Evolutionary conservation across 148 eudicot species (phyloP).

Genomic region (Vaccinium vitisidaea): DNA sequence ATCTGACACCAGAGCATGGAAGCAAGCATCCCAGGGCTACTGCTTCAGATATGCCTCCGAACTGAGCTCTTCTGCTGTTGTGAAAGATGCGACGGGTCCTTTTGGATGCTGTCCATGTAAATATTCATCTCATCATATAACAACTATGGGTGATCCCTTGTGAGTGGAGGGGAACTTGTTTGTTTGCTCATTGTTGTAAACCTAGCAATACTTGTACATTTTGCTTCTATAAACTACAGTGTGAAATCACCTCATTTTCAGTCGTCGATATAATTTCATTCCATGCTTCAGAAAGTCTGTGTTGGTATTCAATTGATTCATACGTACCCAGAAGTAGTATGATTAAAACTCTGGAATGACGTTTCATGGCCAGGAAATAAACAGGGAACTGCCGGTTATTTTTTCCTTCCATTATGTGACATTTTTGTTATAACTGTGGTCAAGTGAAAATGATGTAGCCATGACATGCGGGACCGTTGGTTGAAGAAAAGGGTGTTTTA

Average conservation of each 20-base stretch:
- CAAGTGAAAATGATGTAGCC: neutral
- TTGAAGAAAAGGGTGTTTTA: neutral
- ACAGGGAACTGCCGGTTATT: neutral
- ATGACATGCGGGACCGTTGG: neutral
- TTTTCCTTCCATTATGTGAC: neutral
- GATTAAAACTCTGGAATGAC: neutral
- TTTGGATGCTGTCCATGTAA: neutral
- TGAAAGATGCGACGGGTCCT: neutral
- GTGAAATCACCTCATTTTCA: neutral
- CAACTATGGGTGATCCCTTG: neutral
- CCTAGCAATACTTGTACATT: slow-evolving; percentile 9
- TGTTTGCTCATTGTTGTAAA: slow-evolving; percentile 11
- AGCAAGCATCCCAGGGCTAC: slow-evolving; percentile 63
- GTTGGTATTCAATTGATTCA: neutral
- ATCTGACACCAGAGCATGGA: slow-evolving; percentile 51
- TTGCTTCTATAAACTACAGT: neutral
- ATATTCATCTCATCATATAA: neutral
- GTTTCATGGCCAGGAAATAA: neutral
- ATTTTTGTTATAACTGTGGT: neutral
- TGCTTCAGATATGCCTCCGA: slow-evolving; percentile 32
- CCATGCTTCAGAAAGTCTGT: neutral
- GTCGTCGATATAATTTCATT: neutral
- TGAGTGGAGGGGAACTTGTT: neutral
- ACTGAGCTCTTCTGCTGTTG: slow-evolving; percentile 6
- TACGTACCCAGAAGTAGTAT: neutral